phyloP scores from a whole-genome alignment of 306 rosid species.

The Cercis canadensis region DNA sequence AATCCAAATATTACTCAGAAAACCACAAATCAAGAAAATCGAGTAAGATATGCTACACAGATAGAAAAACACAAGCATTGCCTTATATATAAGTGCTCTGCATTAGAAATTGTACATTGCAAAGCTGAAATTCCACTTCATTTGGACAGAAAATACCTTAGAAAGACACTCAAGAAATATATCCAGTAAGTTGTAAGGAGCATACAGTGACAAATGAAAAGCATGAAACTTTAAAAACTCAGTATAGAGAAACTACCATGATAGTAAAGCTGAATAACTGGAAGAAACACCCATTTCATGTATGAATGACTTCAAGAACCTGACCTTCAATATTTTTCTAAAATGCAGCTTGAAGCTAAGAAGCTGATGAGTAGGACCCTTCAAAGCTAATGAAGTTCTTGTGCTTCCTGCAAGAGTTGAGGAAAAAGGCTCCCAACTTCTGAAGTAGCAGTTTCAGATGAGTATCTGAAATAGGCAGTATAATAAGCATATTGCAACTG shows the following conservation, averaged over 20 bases:
- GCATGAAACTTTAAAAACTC: not conserved
- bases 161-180: constrained; percentile 18
- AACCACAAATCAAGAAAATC: not conserved
- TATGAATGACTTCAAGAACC: constrained; percentile 12
- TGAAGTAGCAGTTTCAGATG: constrained; percentile 28
- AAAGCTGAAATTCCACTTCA: not conserved
- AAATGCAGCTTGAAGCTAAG: constrained; percentile 32
- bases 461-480: constrained; percentile 29
- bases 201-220: not conserved
- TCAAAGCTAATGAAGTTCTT: not conserved
- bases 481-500: constrained; percentile 30
- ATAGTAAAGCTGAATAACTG: not conserved
- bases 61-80: not conserved
- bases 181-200: not conserved
- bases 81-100: not conserved
- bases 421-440: constrained; percentile 30
- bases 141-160: not conserved
- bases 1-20: constrained; percentile 11
- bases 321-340: constrained; percentile 35
- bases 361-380: constrained; percentile 18
- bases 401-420: constrained; percentile 3
- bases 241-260: not conserved
- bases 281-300: constrained; percentile 17
- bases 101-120: not conserved
- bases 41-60: not conserved